Evolutionary conservation across 768 basidiomycete genomes (phyloP).

Genomic region (Amanita rubescens): DNA sequence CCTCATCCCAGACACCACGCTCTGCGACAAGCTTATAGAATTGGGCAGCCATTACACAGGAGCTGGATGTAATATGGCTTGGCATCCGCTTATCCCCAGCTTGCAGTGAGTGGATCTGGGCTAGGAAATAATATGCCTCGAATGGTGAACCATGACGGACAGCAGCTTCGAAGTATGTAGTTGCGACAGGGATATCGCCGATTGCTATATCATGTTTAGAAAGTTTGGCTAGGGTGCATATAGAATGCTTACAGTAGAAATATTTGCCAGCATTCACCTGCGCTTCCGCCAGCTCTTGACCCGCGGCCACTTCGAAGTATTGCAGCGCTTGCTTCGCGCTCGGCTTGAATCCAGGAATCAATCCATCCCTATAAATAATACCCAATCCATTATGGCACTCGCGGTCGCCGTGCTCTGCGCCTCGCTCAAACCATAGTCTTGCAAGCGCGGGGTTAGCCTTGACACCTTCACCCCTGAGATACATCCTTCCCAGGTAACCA

Average conservation of each 20-base stretch:
- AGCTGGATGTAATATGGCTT: constrained; percentile 49
- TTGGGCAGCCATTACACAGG: constrained; percentile 85
- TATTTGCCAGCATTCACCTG: constrained; percentile 86
- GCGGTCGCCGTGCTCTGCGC: constrained; percentile 69
- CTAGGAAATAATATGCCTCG: constrained; percentile 92
- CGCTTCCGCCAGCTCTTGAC: constrained; percentile 86
- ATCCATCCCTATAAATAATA: constrained; percentile 86
- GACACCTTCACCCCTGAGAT: constrained; percentile 87
- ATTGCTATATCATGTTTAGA: constrained; percentile 36
- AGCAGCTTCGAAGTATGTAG: constrained; percentile 75
- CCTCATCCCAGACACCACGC: constrained; percentile 81
- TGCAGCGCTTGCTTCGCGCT: constrained; percentile 57
- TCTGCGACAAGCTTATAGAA: constrained; percentile 93
- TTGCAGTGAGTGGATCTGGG: constrained; percentile 64
- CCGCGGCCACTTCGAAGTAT: constrained; percentile 75
- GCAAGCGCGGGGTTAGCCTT: constrained; percentile 68
- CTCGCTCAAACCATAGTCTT: constrained; percentile 93
- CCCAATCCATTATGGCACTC: constrained; percentile 90
- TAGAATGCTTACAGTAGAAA: constrained; percentile 41
- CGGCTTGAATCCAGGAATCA: constrained; percentile 55
- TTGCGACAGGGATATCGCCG: constrained; percentile 61
- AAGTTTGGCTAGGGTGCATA: constrained; percentile 20
- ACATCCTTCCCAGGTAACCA: constrained; percentile 90
- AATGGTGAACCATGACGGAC: constrained; percentile 85
- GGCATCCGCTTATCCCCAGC: constrained; percentile 38